Evolutionary conservation across 2,329 filamentous ascomycete species (phyloP).

Genomic region (Hymenotorrendiella dingleyae): DNA sequence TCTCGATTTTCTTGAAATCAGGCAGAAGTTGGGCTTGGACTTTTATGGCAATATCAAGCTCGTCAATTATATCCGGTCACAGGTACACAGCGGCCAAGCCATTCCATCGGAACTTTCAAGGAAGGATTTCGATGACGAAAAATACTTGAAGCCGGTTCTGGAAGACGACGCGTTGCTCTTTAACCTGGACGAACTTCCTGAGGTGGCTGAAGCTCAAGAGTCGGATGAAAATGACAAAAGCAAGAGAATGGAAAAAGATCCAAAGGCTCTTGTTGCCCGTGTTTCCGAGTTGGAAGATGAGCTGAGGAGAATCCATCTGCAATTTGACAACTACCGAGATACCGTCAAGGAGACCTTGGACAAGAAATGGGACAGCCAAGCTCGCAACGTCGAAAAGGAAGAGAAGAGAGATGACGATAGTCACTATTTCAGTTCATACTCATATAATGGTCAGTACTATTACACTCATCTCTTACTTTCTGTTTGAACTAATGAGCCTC

Average conservation of each 20-base stretch:
- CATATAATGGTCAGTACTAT: constrained; percentile 51
- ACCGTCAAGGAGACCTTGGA: constrained; percentile 36
- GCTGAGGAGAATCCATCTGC: constrained; percentile 33
- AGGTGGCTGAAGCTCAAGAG: constrained; percentile 33
- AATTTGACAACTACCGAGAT: constrained; percentile 35
- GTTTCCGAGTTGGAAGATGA: constrained; percentile 35
- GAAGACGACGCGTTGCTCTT: constrained; percentile 88
- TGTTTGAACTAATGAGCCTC: too few relatives aligned
- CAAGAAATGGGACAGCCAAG: constrained; percentile 31
- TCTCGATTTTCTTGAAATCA: constrained; percentile 60
- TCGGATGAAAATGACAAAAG: constrained; percentile 24
- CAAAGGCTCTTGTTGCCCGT: constrained; percentile 25
- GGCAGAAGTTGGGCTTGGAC: constrained; percentile 56
- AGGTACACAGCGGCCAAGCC: constrained; percentile 39
- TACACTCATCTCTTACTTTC: too few relatives aligned
- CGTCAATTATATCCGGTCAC: constrained; percentile 58
- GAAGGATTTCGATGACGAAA: constrained; percentile 66
- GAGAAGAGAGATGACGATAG: constrained; percentile 46
- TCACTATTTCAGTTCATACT: constrained; percentile 60
- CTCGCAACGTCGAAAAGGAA: constrained; percentile 17
- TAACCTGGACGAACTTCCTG: constrained; percentile 72
- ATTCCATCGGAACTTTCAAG: constrained; percentile 46
- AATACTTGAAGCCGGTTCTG: constrained; percentile 75
- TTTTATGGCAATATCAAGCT: constrained; percentile 70
- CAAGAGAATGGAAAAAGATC: constrained; percentile 14